Base-by-base conservation (phyloP, 208 protist species). In the Strigomonas culicis region DNA sequence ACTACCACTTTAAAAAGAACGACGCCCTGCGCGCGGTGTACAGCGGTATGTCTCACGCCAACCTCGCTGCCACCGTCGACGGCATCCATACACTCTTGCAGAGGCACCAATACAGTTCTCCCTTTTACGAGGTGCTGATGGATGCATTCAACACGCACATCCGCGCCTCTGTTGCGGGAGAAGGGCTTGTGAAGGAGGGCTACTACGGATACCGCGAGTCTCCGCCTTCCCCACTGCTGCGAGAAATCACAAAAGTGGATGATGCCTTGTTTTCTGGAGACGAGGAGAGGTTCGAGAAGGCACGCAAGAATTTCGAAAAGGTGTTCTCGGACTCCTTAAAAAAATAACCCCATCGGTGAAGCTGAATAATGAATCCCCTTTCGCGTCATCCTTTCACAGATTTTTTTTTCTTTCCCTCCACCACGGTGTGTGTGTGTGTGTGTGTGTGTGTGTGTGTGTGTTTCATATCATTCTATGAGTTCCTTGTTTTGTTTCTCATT, bases 111-210 rank as follows among this genome's bases (percentile, higher is more conserved):
- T 39, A 84, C 4, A 17, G 49, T 1, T 88, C 74, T 6, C 90
- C 84, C 0, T 92, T 96, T 57, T 92, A 84, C 56, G 86, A 93
- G 52, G 77, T 87, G 41, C 66, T 96, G n/a, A 86, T 96, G 79
- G 87, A 96, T 72, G 73, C 85, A 6, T 93, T 88, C 68, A 75
- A 80, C 71, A 93, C 85, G 15, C 57, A 90, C 46, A 51, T 92
- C 30, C 82, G 87, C n/a, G 84, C 90, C 30, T 90, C 86, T 4
- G 66, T 71, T 0, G 77, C 70, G 0, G 90, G 90, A 0, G 69
- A 77, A 10, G 81, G 85, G 0, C 77, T 96, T 4, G 90, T 96
- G 44, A 75, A 82, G 68, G 68, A 68, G 21, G 86, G 82, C 24
- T 56, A 69, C 55, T 87, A 88, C 70, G 75, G 72, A 31, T 89